Evolutionary conservation across 148 eudicot species (phyloP).

Genomic region (Cornus florida): DNA sequence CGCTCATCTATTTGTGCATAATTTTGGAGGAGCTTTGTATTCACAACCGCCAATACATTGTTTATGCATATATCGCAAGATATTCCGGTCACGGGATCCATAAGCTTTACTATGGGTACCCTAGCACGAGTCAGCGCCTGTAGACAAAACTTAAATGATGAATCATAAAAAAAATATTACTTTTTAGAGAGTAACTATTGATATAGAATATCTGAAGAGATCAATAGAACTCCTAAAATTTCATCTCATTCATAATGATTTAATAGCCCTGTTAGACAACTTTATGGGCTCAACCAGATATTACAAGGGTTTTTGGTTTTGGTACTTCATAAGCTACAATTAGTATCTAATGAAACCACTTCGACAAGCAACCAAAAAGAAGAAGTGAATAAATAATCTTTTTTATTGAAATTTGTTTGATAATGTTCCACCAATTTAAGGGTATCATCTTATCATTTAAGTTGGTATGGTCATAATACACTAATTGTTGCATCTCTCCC

Average conservation of each 20-base stretch:
- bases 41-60: slow-evolving; percentile 89
- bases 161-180: not conserved
- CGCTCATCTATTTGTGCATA: slow-evolving; percentile 81
- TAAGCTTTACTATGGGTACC: slow-evolving; percentile 95
- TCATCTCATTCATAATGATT: not conserved
- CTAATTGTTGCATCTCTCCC: too few species aligned
- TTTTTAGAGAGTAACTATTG: too few species aligned
- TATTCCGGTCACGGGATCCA: slow-evolving; percentile 85
- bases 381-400: too few species aligned
- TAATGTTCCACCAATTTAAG: too few species aligned
- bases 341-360: not conserved
- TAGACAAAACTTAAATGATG: slow-evolving; percentile 9
- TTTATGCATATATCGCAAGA: slow-evolving; percentile 94
- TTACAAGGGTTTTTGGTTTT: not conserved
- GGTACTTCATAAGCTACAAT: not conserved
- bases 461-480: too few species aligned
- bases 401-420: not conserved
- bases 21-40: slow-evolving; percentile 86
- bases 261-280: not conserved
- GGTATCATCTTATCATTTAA: too few species aligned
- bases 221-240: not conserved
- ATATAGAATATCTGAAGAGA: not conserved
- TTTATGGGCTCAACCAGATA: not conserved
- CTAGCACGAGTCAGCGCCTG: slow-evolving; percentile 93
- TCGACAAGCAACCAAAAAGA: not conserved